phyloP scores from a whole-genome alignment of 1,284 basidiomycete species.

The Cutaneotrichosporon cutaneum region DNA sequence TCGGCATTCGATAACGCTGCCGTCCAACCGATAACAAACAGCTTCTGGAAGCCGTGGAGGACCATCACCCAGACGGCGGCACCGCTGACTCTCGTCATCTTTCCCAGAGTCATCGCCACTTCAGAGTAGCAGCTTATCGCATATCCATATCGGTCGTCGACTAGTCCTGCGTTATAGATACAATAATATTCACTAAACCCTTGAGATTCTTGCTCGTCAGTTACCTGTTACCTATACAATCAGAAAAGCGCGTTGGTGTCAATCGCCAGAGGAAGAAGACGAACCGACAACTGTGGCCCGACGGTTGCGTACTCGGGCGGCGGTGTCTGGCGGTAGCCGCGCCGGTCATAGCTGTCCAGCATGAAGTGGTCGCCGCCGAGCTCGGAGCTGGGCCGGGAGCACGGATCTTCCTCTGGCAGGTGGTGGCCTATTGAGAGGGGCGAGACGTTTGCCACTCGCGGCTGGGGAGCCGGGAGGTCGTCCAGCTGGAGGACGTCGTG shows the following conservation, averaged over 20 bases:
- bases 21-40: too few relatives aligned
- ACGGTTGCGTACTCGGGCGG: background rate
- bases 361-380: background rate
- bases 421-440: background rate
- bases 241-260: background rate
- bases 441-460: background rate
- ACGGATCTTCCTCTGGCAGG: background rate
- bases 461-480: background rate
- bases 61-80: too few relatives aligned
- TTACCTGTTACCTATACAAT: slow-evolving; percentile 1
- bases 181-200: background rate
- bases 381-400: background rate
- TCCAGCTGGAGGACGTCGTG: background rate
- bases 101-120: too few relatives aligned
- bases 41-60: too few relatives aligned
- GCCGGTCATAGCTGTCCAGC: background rate
- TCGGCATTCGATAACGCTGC: too few relatives aligned
- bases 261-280: background rate
- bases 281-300: background rate
- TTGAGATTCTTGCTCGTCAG: background rate
- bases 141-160: background rate
- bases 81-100: too few relatives aligned
- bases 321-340: background rate
- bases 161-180: background rate
- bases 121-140: too few relatives aligned